Conservation (phyloP, 2,329 filamentous ascomycete species). For the Paecilomyces fulvus region DNA sequence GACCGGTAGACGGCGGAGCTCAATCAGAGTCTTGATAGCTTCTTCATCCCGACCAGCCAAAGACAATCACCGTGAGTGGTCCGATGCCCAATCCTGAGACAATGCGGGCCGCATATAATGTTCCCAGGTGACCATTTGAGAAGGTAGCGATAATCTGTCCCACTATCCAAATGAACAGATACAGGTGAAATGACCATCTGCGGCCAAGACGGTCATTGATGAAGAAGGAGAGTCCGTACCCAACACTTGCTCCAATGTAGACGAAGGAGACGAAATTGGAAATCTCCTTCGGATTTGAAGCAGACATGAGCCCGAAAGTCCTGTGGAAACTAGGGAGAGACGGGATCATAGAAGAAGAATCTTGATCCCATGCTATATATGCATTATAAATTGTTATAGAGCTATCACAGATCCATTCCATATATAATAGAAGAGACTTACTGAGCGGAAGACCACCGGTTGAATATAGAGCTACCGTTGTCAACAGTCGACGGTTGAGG, state of each 20-base stretch:
- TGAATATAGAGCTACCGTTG: too few species aligned
- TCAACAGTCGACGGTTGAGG: too few species aligned
- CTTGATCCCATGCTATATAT: constrained; percentile 4
- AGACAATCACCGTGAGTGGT: constrained; percentile 29
- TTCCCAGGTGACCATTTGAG: constrained; percentile 11
- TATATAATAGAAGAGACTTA: too few species aligned
- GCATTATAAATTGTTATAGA: too few species aligned
- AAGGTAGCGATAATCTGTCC: constrained; percentile 15
- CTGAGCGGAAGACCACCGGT: too few species aligned
- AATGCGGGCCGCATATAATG: constrained; percentile 29
- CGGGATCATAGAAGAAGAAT: constrained; percentile 18
- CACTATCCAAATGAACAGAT: constrained; percentile 19
- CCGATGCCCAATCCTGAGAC: constrained; percentile 33
- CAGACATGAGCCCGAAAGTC: constrained; percentile 24
- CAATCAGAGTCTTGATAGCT: constrained; percentile 16
- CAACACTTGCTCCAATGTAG: constrained; percentile 23
- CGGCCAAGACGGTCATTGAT: constrained; percentile 34
- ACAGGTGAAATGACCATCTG: constrained; percentile 33
- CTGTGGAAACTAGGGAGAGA: constrained; percentile 26
- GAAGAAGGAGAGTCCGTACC: constrained; percentile 29
- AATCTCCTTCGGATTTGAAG: constrained; percentile 17
- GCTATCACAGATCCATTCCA: too few species aligned
- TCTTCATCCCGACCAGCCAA: constrained; percentile 18
- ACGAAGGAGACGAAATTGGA: constrained; percentile 32
- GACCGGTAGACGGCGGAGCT: constrained; percentile 22